These are phyloP conservation scores for Solanum microdontum DNA, from an alignment of 257 asterid species.

Conservation along the genomic window DNA sequence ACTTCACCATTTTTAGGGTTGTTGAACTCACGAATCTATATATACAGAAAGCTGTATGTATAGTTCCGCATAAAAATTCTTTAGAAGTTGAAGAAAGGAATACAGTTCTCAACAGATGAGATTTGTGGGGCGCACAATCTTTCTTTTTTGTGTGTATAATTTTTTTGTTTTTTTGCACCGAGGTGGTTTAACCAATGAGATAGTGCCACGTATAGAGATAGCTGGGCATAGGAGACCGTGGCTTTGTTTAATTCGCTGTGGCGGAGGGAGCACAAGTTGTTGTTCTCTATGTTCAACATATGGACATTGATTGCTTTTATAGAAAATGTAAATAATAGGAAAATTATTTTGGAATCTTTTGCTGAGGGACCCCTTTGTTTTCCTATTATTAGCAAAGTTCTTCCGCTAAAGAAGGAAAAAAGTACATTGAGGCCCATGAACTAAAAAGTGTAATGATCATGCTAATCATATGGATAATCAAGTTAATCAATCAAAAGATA, in stretches of 20 bases:
- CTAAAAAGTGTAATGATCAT: not conserved
- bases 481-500: not conserved
- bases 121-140: constrained; percentile 24
- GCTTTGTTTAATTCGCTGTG: not conserved
- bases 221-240: not conserved
- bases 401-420: not conserved
- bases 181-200: not conserved
- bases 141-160: not conserved
- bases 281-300: not conserved
- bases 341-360: not conserved
- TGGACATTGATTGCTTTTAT: not conserved
- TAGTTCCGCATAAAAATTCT: not conserved
- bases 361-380: not conserved
- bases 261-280: not conserved
- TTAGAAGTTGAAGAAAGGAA: not conserved
- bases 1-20: not conserved
- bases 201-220: not conserved
- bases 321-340: not conserved
- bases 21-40: not conserved
- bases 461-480: not conserved
- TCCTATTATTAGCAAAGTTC: not conserved
- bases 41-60: not conserved
- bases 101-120: constrained; percentile 10
- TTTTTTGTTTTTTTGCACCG: not conserved
- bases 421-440: not conserved